Conservation (phyloP, 2,329 filamentous ascomycete species). For the Fusarium newnesense region DNA sequence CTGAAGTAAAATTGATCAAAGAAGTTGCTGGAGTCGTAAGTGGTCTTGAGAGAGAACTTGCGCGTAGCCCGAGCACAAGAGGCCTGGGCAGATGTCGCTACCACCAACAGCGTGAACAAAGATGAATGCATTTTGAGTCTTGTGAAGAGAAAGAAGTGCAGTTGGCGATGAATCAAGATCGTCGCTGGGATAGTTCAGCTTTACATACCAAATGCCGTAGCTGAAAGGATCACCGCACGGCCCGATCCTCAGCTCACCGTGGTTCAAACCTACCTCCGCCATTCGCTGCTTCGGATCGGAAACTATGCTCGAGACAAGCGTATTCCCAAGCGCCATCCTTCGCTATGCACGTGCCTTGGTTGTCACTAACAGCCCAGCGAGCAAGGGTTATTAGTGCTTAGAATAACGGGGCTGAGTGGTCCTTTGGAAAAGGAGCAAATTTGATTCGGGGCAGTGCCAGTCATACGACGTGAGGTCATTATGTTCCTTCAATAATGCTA, state of each 20-base stretch:
- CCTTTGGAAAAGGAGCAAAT: conserved; percentile 9
- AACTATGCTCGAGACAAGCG: neutral
- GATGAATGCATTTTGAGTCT: neutral
- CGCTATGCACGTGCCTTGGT: neutral
- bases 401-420: conserved; percentile 8
- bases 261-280: neutral
- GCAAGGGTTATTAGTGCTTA: conserved; percentile 12
- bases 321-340: neutral
- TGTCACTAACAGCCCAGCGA: neutral
- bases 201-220: neutral
- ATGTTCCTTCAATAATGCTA: neutral
- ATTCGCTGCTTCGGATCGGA: conserved; percentile 1
- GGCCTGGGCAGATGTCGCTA: neutral
- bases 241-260: neutral
- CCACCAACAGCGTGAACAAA: neutral
- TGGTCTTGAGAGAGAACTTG: conserved; percentile 19
- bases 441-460: conserved; percentile 2
- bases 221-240: neutral
- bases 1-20: conserved; percentile 56
- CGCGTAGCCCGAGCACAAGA: neutral
- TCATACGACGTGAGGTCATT: conserved; percentile 7
- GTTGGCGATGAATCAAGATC: neutral
- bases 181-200: neutral
- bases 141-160: neutral
- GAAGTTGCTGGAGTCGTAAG: conserved; percentile 51